Evolutionary conservation across 441 rosid genomes (phyloP).

Genomic region (Manihot esculenta): DNA sequence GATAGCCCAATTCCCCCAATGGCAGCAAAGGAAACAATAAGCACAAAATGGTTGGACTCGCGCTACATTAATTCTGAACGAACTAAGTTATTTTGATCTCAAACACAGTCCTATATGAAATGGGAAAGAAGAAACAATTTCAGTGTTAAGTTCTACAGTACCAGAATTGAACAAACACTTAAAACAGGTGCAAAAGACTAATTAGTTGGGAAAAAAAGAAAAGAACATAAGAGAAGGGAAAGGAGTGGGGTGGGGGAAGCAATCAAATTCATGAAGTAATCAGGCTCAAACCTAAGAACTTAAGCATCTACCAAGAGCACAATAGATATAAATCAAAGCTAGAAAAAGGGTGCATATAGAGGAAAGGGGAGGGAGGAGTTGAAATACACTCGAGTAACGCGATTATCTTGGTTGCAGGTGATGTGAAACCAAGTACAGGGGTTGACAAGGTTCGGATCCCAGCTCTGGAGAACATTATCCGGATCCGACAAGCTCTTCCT

Average conservation of each 20-base stretch:
- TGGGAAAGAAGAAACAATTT: no score
- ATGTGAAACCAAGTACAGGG: constrained; percentile 97
- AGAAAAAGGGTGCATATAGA: no score
- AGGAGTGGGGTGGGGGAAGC: no score
- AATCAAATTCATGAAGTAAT: neutral
- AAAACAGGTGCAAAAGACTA: neutral
- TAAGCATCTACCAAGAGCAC: no score
- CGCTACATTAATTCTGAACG: neutral
- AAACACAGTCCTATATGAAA: neutral
- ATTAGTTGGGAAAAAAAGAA: neutral
- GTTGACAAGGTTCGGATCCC: constrained; percentile 93
- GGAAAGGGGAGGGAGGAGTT: neutral
- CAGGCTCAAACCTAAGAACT: no score
- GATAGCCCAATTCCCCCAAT: neutral
- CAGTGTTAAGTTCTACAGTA: neutral
- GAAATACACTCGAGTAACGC: constrained; percentile 77
- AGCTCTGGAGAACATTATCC: constrained; percentile 83
- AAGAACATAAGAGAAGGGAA: neutral
- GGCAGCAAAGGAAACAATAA: neutral
- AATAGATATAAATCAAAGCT: neutral
- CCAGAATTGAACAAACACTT: neutral
- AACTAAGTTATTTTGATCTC: neutral
- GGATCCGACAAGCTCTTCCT: constrained; percentile 74
- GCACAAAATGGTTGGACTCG: no score
- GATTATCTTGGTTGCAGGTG: constrained; percentile 82